A percentile compares a stretch with the other conserved stretches of the same genome.
phyloP scores from a whole-genome alignment of 2,329 filamentous ascomycete genomes.

The Zalaria obscura region DNA sequence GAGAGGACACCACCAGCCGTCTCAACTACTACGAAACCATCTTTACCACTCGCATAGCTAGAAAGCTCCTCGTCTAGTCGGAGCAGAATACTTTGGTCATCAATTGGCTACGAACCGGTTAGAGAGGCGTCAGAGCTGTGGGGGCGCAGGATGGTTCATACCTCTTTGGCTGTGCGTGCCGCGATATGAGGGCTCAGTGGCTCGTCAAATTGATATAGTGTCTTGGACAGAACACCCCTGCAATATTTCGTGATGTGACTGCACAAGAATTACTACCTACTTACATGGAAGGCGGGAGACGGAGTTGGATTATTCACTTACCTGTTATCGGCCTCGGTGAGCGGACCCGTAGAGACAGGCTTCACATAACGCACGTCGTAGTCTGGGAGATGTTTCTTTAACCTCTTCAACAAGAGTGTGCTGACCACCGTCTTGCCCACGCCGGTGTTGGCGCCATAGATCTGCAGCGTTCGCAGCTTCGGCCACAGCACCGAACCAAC shows the following conservation, averaged over 20 bases:
- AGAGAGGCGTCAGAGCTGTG: background rate
- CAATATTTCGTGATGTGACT: conserved; percentile 52
- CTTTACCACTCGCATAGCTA: conserved; percentile 25
- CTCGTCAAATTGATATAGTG: conserved; percentile 57
- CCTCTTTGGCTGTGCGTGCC: conserved; percentile 25
- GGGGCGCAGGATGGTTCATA: background rate
- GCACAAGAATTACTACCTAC: conserved; percentile 2
- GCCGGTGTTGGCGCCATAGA: conserved; percentile 74
- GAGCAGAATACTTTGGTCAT: conserved; percentile 18
- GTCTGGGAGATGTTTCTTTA: conserved; percentile 30
- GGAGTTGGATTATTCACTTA: conserved; percentile 22
- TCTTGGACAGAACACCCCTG: conserved; percentile 40
- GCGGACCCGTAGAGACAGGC: conserved; percentile 64
- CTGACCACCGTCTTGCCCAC: conserved; percentile 76
- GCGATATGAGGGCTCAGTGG: conserved; percentile 69
- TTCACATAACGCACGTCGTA: conserved; percentile 55
- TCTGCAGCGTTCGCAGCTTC: conserved; percentile 53
- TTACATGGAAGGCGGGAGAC: background rate
- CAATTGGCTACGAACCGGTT: background rate
- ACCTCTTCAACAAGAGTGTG: conserved; percentile 54
- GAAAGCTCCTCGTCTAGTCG: conserved; percentile 26
- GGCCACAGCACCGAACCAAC: conserved; percentile 52
- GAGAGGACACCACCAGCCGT: conserved; percentile 75
- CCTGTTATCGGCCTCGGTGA: conserved; percentile 56
- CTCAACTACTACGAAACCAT: conserved; percentile 57